Conservation (phyloP, 495 filamentous ascomycete species). For the Endocarpon pusillum region DNA sequence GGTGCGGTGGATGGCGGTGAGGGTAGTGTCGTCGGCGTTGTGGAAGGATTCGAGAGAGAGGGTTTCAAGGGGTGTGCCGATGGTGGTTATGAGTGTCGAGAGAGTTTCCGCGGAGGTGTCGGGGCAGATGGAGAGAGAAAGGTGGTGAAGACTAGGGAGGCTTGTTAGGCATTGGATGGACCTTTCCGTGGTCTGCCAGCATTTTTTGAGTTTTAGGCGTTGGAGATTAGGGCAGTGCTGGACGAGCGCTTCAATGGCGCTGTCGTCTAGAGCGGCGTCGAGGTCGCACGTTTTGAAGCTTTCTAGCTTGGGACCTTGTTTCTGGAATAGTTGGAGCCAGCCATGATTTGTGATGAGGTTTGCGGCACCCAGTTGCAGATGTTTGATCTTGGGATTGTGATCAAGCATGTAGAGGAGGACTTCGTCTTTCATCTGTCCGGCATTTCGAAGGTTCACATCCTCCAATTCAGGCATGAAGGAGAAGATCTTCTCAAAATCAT, state of each 20-base stretch:
- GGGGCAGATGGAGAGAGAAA: slow-evolving; percentile 47
- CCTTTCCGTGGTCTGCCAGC: slow-evolving; percentile 31
- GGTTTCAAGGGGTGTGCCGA: slow-evolving; percentile 48
- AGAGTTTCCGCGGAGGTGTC: slow-evolving; percentile 38
- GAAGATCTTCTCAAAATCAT: slow-evolving; percentile 69
- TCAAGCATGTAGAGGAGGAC: slow-evolving; percentile 65
- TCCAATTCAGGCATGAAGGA: slow-evolving; percentile 50
- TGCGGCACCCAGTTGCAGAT: slow-evolving; percentile 53
- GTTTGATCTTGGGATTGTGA: slow-evolving; percentile 41
- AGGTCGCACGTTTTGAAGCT: slow-evolving; percentile 50
- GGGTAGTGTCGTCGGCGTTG: slow-evolving; percentile 39
- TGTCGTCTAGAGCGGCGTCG: slow-evolving; percentile 56
- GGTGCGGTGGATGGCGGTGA: slow-evolving; percentile 45
- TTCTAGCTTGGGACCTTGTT: slow-evolving; percentile 42
- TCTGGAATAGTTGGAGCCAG: slow-evolving; percentile 49
- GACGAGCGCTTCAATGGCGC: slow-evolving; percentile 39
- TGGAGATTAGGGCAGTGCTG: slow-evolving; percentile 42
- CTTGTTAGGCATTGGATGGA: slow-evolving; percentile 34
- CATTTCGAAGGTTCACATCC: slow-evolving; percentile 55
- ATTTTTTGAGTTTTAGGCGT: slow-evolving; percentile 54
- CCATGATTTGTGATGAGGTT: slow-evolving; percentile 58
- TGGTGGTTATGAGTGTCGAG: slow-evolving; percentile 34
- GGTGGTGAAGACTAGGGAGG: slow-evolving; percentile 38
- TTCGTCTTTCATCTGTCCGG: slow-evolving; percentile 71
- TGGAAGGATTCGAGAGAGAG: slow-evolving; percentile 50